Evolutionary conservation across 2,329 filamentous ascomycete species (phyloP).

Genomic region (Neofusicoccum cordaticola): DNA sequence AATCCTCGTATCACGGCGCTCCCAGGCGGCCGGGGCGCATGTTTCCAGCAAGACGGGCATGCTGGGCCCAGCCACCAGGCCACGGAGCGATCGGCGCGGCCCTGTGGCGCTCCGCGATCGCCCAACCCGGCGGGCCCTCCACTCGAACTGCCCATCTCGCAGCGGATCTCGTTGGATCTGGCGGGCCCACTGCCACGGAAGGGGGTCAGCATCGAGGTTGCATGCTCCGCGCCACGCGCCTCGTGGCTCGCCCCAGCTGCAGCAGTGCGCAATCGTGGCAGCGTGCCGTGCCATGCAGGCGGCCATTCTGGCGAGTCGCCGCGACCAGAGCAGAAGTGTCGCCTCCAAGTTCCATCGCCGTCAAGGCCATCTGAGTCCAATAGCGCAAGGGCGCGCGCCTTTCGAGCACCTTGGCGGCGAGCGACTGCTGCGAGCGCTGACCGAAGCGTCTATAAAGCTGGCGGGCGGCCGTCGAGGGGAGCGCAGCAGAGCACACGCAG

Average conservation of each 20-base stretch:
- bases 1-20: conserved; percentile 14
- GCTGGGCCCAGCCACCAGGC: conserved; percentile 17
- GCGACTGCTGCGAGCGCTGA: conserved; percentile 4
- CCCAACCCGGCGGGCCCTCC: conserved; percentile 15
- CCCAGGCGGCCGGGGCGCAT: conserved; percentile 13
- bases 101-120: conserved; percentile 14
- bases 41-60: conserved; percentile 18
- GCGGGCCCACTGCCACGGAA: conserved; percentile 17
- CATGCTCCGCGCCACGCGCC: conserved; percentile 18
- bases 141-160: conserved; percentile 16
- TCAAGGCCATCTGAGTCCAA: conserved; percentile 17
- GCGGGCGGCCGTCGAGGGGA: not conserved
- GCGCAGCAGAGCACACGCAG: not conserved
- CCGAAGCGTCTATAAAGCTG: conserved; percentile 4
- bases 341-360: conserved; percentile 17
- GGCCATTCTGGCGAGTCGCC: conserved; percentile 15
- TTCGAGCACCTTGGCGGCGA: conserved; percentile 1
- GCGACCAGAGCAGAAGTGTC: conserved; percentile 17
- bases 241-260: conserved; percentile 16
- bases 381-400: conserved; percentile 18
- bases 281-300: conserved; percentile 15
- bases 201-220: conserved; percentile 17
- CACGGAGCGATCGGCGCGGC: conserved; percentile 16
- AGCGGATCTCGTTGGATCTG: conserved; percentile 15
- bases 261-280: conserved; percentile 18